Base-by-base conservation (phyloP, 306 rosid genomes). In the Urtica urens region DNA sequence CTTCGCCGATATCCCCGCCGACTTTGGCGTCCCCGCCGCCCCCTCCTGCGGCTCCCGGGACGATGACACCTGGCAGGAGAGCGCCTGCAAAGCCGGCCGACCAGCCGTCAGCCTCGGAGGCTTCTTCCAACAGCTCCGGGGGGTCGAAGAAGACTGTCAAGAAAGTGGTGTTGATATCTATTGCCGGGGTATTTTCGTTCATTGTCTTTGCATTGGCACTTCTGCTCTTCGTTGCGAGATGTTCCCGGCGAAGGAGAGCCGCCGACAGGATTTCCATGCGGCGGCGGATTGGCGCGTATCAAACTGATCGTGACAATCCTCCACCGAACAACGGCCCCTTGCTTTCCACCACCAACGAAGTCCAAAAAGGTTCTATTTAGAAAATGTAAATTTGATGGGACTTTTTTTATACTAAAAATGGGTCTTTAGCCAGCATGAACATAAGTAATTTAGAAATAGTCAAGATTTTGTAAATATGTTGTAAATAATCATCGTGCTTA, bases 361-460 rank as follows among this genome's bases (percentile, higher is more conserved):
- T 53, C 12, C 79, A 75, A 62, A 80, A 87, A 78, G 94, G 96
- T 51, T n/a, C n/a, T n/a, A n/a, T n/a, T n/a, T n/a, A n/a, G n/a
- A n/a, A n/a, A n/a, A n/a, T n/a, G n/a, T n/a, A n/a, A n/a, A n/a
- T n/a, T n/a, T n/a, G n/a, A n/a, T n/a, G n/a, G n/a, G n/a, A n/a
- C n/a, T n/a, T n/a, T n/a, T n/a, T n/a, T n/a, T n/a, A n/a, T n/a
- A n/a, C n/a, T n/a, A n/a, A n/a, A n/a, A n/a, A n/a, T n/a, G n/a
- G n/a, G n/a, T n/a, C n/a, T n/a, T n/a, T n/a, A n/a, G n/a, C n/a
- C n/a, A n/a, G n/a, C n/a, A n/a, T n/a, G n/a, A n/a, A n/a, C n/a
- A n/a, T n/a, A n/a, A n/a, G n/a, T n/a, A n/a, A n/a, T n/a, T n/a
- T n/a, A n/a, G n/a, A n/a, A n/a, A n/a, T n/a, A n/a, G n/a, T n/a